Evolutionary conservation across 768 basidiomycete genomes (phyloP).

Genomic region (Tylopilus felleus): DNA sequence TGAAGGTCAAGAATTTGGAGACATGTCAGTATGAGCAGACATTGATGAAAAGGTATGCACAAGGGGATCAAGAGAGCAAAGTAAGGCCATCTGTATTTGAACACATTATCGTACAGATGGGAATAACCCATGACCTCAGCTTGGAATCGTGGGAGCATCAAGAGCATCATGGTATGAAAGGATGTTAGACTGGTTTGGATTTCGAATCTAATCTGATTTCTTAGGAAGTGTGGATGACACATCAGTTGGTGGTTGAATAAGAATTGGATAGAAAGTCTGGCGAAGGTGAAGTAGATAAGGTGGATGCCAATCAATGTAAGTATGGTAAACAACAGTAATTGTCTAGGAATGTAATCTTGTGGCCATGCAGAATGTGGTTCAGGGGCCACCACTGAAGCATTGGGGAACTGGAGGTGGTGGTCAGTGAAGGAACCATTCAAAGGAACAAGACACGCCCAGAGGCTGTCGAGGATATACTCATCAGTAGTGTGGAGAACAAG

Average conservation of each 20-base stretch:
- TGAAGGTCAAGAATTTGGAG: conserved; percentile 74
- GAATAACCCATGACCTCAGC: conserved; percentile 86
- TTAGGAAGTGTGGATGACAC: conserved; percentile 88
- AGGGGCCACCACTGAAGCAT: conserved; percentile 32
- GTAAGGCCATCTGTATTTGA: conserved; percentile 76
- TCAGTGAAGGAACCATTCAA: conserved; percentile 40
- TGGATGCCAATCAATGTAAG: conserved; percentile 81
- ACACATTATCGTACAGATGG: conserved; percentile 70
- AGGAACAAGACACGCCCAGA: conserved; percentile 74
- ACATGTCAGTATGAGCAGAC: neutral
- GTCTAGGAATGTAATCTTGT: no score
- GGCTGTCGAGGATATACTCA: conserved; percentile 66
- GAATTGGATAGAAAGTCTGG: conserved; percentile 60
- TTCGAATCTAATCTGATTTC: conserved; percentile 80
- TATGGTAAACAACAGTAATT: conserved; percentile 62
- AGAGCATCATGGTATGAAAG: conserved; percentile 74
- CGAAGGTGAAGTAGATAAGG: conserved; percentile 65
- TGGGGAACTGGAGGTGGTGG: conserved; percentile 14
- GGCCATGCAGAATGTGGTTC: no score
- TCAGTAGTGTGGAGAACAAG: conserved; percentile 63
- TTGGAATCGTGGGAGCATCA: conserved; percentile 93
- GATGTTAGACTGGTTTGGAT: conserved; percentile 70
- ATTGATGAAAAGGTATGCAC: conserved; percentile 39
- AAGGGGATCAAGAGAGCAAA: conserved; percentile 61
- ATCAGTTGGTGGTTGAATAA: conserved; percentile 96